Percentiles rank a stretch among this genome's conserved stretches.
Evolutionary conservation across 352 stramenopile species (phyloP).

Genomic region (Pythium grandisporangium): DNA sequence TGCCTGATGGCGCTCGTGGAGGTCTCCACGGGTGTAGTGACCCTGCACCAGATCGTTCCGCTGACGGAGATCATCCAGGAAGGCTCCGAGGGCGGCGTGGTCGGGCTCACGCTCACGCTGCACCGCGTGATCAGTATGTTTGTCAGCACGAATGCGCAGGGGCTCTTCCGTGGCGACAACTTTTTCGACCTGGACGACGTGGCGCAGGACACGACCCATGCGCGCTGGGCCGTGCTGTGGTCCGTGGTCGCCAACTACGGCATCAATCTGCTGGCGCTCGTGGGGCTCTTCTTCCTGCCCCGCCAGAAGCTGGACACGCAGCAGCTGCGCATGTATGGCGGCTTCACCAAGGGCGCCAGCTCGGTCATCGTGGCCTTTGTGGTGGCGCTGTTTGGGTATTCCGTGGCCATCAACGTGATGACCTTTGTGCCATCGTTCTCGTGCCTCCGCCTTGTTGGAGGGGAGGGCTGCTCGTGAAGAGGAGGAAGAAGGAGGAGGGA

Average conservation of each 20-base stretch:
- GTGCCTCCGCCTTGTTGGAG: slow-evolving; percentile 6
- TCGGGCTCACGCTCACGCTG: slow-evolving; percentile 17
- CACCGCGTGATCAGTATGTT: slow-evolving; percentile 20
- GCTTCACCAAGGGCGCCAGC: slow-evolving; percentile 42
- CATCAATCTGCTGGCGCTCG: slow-evolving; percentile 17
- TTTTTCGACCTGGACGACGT: slow-evolving; percentile 10
- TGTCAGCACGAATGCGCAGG: slow-evolving; percentile 16
- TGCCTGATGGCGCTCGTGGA: slow-evolving; percentile 12
- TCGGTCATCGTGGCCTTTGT: slow-evolving; percentile 46
- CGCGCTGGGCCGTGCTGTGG: slow-evolving; percentile 11
- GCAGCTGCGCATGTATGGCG: slow-evolving; percentile 52
- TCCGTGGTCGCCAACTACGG: slow-evolving; percentile 19
- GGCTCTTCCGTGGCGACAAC: slow-evolving; percentile 18
- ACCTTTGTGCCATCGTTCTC: slow-evolving; percentile 7
- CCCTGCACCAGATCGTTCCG: slow-evolving; percentile 21
- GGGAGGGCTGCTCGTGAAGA: slow-evolving; percentile 3
- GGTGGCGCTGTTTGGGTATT: slow-evolving; percentile 50
- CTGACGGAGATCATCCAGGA: slow-evolving; percentile 23
- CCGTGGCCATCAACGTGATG: slow-evolving; percentile 36
- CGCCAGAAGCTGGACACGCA: slow-evolving; percentile 54
- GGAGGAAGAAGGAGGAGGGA: neutral
- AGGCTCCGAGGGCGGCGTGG: slow-evolving; percentile 14
- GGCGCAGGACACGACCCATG: slow-evolving; percentile 7
- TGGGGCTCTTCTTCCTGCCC: slow-evolving; percentile 27
- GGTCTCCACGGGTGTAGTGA: slow-evolving; percentile 15